phyloP scores from a whole-genome alignment of 768 basidiomycete species.

The Collybia mongolica region DNA sequence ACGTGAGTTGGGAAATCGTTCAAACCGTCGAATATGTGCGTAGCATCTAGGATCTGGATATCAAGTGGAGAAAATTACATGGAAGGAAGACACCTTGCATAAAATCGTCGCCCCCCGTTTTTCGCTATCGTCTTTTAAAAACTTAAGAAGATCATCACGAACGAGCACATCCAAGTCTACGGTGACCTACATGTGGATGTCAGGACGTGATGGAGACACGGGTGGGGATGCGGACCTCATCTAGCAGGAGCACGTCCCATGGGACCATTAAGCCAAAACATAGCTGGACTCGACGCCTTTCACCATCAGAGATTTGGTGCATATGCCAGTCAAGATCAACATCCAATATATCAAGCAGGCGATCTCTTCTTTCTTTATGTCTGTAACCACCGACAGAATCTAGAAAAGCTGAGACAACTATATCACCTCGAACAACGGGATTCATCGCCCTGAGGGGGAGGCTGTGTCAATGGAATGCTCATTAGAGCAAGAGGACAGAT shows the following conservation, averaged over 20 bases:
- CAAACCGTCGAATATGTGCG: slow-evolving; percentile 96
- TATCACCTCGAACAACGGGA: slow-evolving; percentile 92
- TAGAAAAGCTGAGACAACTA: slow-evolving; percentile 90
- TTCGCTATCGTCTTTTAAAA: slow-evolving; percentile 82
- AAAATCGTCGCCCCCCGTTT: slow-evolving; percentile 82
- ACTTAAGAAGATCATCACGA: slow-evolving; percentile 84
- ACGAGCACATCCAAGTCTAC: slow-evolving; percentile 97
- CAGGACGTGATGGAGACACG: slow-evolving; percentile 1
- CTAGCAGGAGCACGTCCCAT: slow-evolving; percentile 91
- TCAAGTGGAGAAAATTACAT: slow-evolving; percentile 2
- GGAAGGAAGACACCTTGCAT: slow-evolving; percentile 46
- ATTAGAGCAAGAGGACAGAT: neutral
- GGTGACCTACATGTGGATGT: slow-evolving; percentile 62
- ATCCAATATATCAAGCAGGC: slow-evolving; percentile 86
- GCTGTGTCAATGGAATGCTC: slow-evolving; percentile 6
- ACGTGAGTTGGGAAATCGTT: slow-evolving; percentile 91
- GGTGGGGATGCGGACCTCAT: slow-evolving; percentile 62
- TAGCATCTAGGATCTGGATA: slow-evolving; percentile 63
- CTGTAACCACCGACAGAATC: slow-evolving; percentile 97
- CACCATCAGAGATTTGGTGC: slow-evolving; percentile 95
- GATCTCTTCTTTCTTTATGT: slow-evolving; percentile 85
- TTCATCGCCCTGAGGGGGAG: slow-evolving; percentile 81
- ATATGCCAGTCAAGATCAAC: slow-evolving; percentile 96
- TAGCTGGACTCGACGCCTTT: slow-evolving; percentile 88
- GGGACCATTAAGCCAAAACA: slow-evolving; percentile 94